These are phyloP conservation scores for Apiospora arundinis DNA, from an alignment of 2,329 filamentous ascomycete genomes.

Conservation along the genomic window DNA sequence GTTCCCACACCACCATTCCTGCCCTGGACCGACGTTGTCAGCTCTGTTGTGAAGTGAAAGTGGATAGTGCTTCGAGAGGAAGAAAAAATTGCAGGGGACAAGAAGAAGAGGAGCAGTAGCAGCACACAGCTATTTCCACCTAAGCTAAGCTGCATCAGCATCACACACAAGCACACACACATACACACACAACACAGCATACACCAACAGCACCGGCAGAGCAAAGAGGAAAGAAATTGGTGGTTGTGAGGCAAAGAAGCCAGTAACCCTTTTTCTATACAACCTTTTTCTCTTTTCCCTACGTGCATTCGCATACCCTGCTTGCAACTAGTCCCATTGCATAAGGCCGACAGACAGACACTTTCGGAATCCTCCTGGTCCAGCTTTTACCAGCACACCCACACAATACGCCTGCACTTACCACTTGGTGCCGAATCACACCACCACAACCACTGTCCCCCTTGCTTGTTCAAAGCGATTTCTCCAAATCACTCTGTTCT, in stretches of 20 bases:
- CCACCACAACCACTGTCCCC: neutral
- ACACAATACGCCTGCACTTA: constrained; percentile 2
- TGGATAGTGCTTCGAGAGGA: neutral
- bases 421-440: neutral
- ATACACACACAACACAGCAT: neutral
- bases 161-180: neutral
- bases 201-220: neutral
- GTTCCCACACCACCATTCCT: constrained; percentile 14
- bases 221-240: neutral
- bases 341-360: neutral
- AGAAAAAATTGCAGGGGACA: constrained; percentile 16
- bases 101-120: neutral
- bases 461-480: constrained; percentile 1
- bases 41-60: constrained; percentile 12
- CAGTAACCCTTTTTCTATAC: neutral
- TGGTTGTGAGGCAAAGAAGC: neutral
- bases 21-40: neutral
- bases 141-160: neutral
- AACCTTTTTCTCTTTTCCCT: neutral
- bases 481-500: neutral
- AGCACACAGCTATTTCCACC: neutral
- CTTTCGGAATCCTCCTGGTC: neutral
- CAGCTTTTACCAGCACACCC: constrained; percentile 1
- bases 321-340: neutral
- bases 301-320: neutral